Base-by-base conservation (phyloP, 495 filamentous ascomycete species). In the Neurospora sp. region DNA sequence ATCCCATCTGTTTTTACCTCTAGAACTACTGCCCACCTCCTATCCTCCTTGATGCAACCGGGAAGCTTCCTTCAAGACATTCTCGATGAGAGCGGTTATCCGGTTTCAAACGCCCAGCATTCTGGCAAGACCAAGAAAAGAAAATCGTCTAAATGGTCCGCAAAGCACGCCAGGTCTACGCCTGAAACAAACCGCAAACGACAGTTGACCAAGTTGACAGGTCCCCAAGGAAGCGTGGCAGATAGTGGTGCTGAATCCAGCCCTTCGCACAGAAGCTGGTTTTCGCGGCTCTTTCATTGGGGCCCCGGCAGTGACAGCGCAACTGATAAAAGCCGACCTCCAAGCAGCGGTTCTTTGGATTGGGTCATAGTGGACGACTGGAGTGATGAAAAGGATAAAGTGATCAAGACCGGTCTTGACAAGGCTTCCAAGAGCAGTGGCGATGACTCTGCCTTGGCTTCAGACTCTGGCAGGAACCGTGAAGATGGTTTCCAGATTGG, bases 1-100 rank as follows among this genome's bases (percentile, higher is more conserved):
- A 98, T 98, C 70, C 94, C 96, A 5, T 92, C 96, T 2, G 83
- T 98, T 14, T 99, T 99, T 80, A 98, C 96, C 1, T 97, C 96
- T 2, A 88, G 94, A 76, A 99, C 93, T 6, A 98, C 95, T 9
- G 96, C 96, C 3, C 94, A 97, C 79, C 85, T 99, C 20, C 86
- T 99, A 7, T 97, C 96, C 2, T 95, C 95, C 5, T 87, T 99
- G 69, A 90, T 96, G 74, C 93, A 93, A 41, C 88, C 88, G 8
- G 91, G 91, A 73, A 87, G 86, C 71, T 86, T 86, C 60, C 84
- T 86, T n/a, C 86, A 88, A 73, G 82, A 87, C 42, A 83, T 80
- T 14, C 76, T 88, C 12, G 88, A 88, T 69, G 88, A 88, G 62
- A 86, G 83, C 72, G 85, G 86, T 2, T 84, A 86, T 44, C 85